A percentile compares a stretch with the other conserved stretches of the same genome.
Evolutionary conservation across 1,139 yeast genomes (phyloP).

Genomic region (Candida smagusa): DNA sequence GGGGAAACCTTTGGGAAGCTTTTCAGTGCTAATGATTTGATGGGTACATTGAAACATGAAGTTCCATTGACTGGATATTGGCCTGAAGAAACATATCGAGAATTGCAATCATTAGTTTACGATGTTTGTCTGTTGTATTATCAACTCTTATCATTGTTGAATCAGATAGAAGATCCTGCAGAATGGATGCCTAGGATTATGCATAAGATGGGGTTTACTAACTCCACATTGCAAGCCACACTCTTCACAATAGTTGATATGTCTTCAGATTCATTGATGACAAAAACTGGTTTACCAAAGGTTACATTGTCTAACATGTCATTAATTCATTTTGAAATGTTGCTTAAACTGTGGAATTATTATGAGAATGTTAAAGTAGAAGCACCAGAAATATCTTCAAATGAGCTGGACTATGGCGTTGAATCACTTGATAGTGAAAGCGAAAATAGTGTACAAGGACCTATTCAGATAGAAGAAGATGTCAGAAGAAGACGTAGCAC

Average conservation of each 20-base stretch:
- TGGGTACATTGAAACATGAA: conserved; percentile 30
- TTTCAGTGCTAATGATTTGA: conserved; percentile 21
- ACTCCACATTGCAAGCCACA: conserved; percentile 28
- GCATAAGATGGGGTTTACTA: conserved; percentile 31
- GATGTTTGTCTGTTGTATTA: conserved; percentile 31
- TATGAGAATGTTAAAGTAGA: background rate
- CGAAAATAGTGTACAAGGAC: background rate
- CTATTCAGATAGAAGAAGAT: background rate
- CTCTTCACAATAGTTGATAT: conserved; percentile 31
- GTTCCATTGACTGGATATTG: conserved; percentile 32
- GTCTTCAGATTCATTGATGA: conserved; percentile 29
- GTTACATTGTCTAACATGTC: conserved; percentile 33
- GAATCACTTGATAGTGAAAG: background rate
- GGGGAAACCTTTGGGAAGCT: conserved; percentile 22
- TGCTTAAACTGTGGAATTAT: background rate
- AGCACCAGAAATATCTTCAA: background rate
- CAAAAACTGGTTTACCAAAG: conserved; percentile 29
- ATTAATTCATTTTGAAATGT: conserved; percentile 26
- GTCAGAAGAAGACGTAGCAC: conserved; percentile 2
- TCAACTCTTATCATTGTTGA: conserved; percentile 22
- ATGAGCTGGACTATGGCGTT: background rate
- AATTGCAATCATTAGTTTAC: conserved; percentile 22
- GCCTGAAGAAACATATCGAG: conserved; percentile 29
- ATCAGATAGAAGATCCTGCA: conserved; percentile 26
- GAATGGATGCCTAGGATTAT: conserved; percentile 28